Base-by-base conservation (phyloP, 345 rosid species). In the Acer campestre region DNA sequence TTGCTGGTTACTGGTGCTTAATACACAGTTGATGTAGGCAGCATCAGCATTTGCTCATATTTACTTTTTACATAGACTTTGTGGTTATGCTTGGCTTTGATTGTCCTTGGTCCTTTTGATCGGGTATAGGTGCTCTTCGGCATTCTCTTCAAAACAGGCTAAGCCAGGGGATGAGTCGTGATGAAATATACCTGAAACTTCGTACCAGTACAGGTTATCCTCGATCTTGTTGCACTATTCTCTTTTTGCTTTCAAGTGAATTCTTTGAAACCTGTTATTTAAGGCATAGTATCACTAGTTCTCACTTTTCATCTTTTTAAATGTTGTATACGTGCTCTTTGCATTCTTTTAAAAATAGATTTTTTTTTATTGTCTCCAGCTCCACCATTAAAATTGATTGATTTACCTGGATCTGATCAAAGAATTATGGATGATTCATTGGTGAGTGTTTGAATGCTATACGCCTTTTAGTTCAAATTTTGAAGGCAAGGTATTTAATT, bases 401-500 rank as follows among this genome's bases (percentile, higher is more conserved):
- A 96, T 84, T 88, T 96, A 82, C 99, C 99, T 63, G 99, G 99
- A 84, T 82, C 94, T 85, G 99, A 96, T 84, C 99, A 94, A 88
- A 89, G 98, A 81, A 88, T 90, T 78, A 86, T 94, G 86, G 98
- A 91, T 66, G 98, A 91, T 73, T 82, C 97, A 38, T 71, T 89
- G 97, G 99, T 96, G 78, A 87, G 98, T 67, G 56, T 51, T 70
- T 73, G 12, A 77, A 71, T 53, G 7, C 16, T 10, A 23, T 67
- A n/a, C 22, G 40, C 42, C 16, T 51, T 76, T 72, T 73, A 59
- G 61, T 75, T 58, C 56, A 16, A 73, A 22, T 10, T 61, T 29
- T 70, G 31, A 46, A 35, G 61, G 29, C 51, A 18, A 44, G 56
- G 31, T 11, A 29, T 75, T n/a, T 4, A 49, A 17, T 7, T 44